Conservation (phyloP, 1,284 basidiomycete genomes). For the Moesziomyces aphidis region DNA sequence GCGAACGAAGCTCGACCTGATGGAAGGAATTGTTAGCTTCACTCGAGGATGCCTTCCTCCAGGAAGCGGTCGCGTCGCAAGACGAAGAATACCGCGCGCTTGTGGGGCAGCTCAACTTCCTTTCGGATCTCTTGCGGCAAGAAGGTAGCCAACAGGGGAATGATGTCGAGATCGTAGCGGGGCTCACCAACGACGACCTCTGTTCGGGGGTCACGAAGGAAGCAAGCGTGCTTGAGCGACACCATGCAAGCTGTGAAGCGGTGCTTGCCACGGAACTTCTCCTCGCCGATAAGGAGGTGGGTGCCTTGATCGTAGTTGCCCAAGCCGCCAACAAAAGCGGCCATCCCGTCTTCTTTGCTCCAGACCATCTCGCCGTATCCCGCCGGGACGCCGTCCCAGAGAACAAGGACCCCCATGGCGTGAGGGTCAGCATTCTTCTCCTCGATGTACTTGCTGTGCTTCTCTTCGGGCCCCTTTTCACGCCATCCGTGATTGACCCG, state of each 20-base stretch:
- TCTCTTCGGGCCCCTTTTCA: slow-evolving; percentile 72
- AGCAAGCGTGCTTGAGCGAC: slow-evolving; percentile 49
- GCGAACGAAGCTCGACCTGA: neutral
- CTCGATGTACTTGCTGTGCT: slow-evolving; percentile 72
- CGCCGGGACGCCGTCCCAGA: slow-evolving; percentile 73
- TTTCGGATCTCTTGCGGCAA: slow-evolving; percentile 36
- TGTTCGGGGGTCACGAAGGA: slow-evolving; percentile 45
- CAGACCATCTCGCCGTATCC: slow-evolving; percentile 74
- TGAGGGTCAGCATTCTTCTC: slow-evolving; percentile 70
- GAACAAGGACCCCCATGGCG: slow-evolving; percentile 71
- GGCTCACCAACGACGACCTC: slow-evolving; percentile 48
- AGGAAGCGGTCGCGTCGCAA: slow-evolving; percentile 44
- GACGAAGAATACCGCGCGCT: slow-evolving; percentile 36
- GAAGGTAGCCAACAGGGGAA: slow-evolving; percentile 37
- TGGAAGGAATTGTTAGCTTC: neutral
- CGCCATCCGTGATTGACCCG: slow-evolving; percentile 73
- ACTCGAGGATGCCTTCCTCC: slow-evolving; percentile 39
- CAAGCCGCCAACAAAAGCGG: slow-evolving; percentile 52
- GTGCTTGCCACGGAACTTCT: slow-evolving; percentile 70
- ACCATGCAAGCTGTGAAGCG: slow-evolving; percentile 44
- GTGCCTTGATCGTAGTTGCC: slow-evolving; percentile 72
- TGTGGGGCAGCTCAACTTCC: slow-evolving; percentile 49
- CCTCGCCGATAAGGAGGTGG: slow-evolving; percentile 72
- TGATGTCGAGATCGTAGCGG: slow-evolving; percentile 36
- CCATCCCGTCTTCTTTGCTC: slow-evolving; percentile 70